Base-by-base conservation (phyloP, 2,329 filamentous ascomycete species). In the Epichloe typhina region DNA sequence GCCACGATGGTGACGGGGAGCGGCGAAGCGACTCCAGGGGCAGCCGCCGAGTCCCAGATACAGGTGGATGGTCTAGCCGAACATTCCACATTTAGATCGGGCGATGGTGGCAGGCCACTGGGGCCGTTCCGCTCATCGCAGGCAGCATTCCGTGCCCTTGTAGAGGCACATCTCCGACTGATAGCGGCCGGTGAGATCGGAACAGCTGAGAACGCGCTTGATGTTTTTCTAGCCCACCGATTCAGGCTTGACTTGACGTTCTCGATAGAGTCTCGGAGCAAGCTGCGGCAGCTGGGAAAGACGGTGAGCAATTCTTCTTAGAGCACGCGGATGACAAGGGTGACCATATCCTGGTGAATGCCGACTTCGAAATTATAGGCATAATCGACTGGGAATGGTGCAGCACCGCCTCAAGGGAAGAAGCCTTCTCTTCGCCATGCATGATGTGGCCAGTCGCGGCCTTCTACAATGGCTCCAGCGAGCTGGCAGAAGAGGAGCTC, bases 371-470 rank as follows among this genome's bases (percentile, higher is more conserved):
- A 26, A 26, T 26, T 2, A 6, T 26, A 26, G 23, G 23, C 23
- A 26, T 26, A 7, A 54, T 55, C 15, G 52, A 54, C 39, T 56
- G 55, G 54, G 47, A 44, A 13, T 53, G 43, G 48, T 62, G 65
- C 21, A 50, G 45, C 4, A 62, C 62, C 2, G 55, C 48, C 3
- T 59, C 61, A 5, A 60, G 21, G 56, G 54, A 55, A 39, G 55
- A 62, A 15, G 67, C 64, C 45, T 67, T 67, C 54, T 58, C 52
- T 50, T 62, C 61, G 2, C 61, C 63, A 23, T 65, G 58, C 49
- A 64, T 67, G 59, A 61, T 67, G 59, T 66, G 59, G 64, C 63
- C 63, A 0, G 59, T 68, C 1, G 57, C 47, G 0, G 46, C 55
- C 23, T 69, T 67, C 52, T 68, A 65, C 46, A 53, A 62, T n/a